Conservation (phyloP, 169 alveolate species). For the Amoebophrya sp. region DNA sequence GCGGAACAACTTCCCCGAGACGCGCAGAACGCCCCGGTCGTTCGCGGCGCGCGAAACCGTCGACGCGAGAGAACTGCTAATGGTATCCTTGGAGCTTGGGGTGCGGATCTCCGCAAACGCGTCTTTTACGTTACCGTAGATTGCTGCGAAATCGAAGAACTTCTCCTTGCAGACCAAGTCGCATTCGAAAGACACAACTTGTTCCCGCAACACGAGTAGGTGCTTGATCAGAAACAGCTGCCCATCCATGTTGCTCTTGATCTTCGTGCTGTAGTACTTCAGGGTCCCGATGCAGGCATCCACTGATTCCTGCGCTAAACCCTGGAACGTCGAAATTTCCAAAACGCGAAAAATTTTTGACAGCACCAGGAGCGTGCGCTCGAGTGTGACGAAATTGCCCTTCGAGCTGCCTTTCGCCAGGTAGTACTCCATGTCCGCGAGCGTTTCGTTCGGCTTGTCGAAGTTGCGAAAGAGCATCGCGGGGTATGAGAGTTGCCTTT, state of each 20-base stretch:
- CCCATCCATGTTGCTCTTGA: neutral
- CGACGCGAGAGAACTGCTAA: neutral
- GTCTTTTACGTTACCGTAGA: constrained; percentile 11
- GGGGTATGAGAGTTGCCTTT: neutral
- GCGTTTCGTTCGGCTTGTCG: neutral
- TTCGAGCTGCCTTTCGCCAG: neutral
- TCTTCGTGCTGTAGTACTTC: neutral
- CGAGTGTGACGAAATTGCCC: constrained; percentile 21
- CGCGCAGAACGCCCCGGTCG: neutral
- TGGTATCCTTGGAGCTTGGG: neutral
- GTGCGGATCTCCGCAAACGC: neutral
- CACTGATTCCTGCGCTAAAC: constrained; percentile 31
- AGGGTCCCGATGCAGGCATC: constrained; percentile 30
- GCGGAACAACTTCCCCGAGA: constrained; percentile 12
- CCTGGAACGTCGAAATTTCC: constrained; percentile 32
- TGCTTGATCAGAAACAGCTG: constrained; percentile 27
- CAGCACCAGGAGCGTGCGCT: neutral
- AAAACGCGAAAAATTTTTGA: constrained; percentile 25
- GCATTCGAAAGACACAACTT: constrained; percentile 29
- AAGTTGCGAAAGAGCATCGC: neutral
- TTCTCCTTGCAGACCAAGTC: constrained; percentile 23
- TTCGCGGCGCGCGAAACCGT: neutral
- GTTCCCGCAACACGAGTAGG: constrained; percentile 21
- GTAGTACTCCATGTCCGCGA: neutral
- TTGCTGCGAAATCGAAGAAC: constrained; percentile 25